Conservation (phyloP, 2,329 filamentous ascomycete genomes). For the Sclerotiophoma versabilis region DNA sequence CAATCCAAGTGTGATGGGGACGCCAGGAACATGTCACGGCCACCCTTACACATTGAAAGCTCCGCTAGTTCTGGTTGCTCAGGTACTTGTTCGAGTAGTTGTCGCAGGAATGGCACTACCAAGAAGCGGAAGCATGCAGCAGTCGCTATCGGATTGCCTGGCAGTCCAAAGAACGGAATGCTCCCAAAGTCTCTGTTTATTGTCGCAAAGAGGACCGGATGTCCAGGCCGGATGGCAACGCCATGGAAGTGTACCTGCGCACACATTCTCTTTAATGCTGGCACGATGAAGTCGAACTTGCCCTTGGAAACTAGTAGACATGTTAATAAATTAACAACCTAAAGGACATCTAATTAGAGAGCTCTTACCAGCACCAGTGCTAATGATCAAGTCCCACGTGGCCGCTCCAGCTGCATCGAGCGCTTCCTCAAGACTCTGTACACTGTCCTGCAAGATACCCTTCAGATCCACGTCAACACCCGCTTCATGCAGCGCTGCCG, state of each 20-base stretch:
- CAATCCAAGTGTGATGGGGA: constrained; percentile 10
- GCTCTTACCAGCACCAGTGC: constrained; percentile 11
- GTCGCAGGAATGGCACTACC: constrained; percentile 11
- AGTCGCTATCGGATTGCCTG: constrained; percentile 17
- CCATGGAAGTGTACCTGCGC: constrained; percentile 15
- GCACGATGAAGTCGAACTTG: constrained; percentile 5
- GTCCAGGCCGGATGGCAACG: constrained; percentile 15
- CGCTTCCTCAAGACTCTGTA: not conserved
- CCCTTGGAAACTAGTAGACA: constrained; percentile 14
- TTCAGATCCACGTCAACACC: constrained; percentile 9
- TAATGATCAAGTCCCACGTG: constrained; percentile 6
- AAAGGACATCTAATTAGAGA: no score
- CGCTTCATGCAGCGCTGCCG: constrained; percentile 12
- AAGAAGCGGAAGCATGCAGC: constrained; percentile 19
- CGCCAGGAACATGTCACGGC: constrained; percentile 1
- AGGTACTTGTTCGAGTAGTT: not conserved
- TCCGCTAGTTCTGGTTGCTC: not conserved
- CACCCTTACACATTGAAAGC: not conserved
- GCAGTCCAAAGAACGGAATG: constrained; percentile 10
- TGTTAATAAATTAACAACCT: no score
- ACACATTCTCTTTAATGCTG: not conserved
- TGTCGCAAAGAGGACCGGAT: constrained; percentile 13
- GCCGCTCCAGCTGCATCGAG: not conserved
- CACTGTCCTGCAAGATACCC: constrained; percentile 9
- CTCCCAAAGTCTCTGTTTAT: not conserved